Conservation (phyloP, 2,329 filamentous ascomycete genomes). For the Exophiala sideris region DNA sequence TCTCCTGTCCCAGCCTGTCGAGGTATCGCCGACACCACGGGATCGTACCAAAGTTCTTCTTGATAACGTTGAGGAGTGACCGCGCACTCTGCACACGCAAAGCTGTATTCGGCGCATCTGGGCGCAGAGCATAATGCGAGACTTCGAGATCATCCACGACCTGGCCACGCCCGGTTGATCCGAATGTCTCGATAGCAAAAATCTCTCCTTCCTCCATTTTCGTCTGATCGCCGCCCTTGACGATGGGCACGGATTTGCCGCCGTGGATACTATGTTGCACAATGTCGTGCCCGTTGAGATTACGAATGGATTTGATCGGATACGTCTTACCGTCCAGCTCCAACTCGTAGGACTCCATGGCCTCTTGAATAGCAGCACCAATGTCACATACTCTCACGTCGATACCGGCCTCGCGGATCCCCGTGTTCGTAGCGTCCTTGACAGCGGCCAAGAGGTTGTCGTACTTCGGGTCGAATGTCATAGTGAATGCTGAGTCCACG, state of each 20-base stretch:
- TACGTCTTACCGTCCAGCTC: constrained; percentile 75
- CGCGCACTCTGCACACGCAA: constrained; percentile 78
- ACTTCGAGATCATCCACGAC: constrained; percentile 83
- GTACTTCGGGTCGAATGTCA: constrained; percentile 66
- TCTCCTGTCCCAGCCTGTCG: constrained; percentile 88
- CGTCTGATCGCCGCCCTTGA: constrained; percentile 80
- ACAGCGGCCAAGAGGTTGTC: constrained; percentile 65
- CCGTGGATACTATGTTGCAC: constrained; percentile 87
- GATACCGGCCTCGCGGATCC: constrained; percentile 83
- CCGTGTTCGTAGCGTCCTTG: constrained; percentile 68
- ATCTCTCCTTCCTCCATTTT: constrained; percentile 98
- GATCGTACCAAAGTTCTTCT: constrained; percentile 92
- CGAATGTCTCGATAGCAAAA: constrained; percentile 95
- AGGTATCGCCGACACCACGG: constrained; percentile 89
- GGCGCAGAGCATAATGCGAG: constrained; percentile 78
- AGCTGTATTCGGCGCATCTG: constrained; percentile 70
- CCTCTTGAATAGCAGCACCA: constrained; percentile 78
- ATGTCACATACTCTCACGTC: constrained; percentile 86
- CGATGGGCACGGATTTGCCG: constrained; percentile 88
- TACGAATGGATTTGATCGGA: constrained; percentile 80
- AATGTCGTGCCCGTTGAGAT: constrained; percentile 87
- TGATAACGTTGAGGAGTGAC: constrained; percentile 80
- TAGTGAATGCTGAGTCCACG: constrained; percentile 68
- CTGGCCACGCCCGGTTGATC: constrained; percentile 84
- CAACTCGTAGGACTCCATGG: constrained; percentile 90